Evolutionary conservation across 192 early-diverging fungal species (phyloP).

Genomic region (Podila epicladia): DNA sequence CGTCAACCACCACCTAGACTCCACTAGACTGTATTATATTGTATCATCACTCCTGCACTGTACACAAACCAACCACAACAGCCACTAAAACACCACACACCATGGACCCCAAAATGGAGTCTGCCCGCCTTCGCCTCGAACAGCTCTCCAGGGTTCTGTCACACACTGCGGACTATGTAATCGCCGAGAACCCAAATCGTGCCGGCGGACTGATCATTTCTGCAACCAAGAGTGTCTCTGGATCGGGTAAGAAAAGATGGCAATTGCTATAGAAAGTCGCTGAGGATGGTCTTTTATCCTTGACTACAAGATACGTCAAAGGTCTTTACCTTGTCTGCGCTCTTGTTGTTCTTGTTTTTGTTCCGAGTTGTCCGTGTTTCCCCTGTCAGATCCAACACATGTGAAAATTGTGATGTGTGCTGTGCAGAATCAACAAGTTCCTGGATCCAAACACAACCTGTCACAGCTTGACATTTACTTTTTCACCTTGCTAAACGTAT

Average conservation of each 20-base stretch:
- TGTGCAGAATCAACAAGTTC: too few species aligned
- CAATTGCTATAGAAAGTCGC: too few species aligned
- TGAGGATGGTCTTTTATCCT: too few species aligned
- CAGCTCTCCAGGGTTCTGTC: conserved; percentile 44
- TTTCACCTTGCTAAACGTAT: background rate
- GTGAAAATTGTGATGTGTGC: background rate
- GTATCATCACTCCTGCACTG: background rate
- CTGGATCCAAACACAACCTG: background rate
- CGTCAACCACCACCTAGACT: background rate
- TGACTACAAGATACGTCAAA: too few species aligned
- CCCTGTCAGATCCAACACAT: background rate
- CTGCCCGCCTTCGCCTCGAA: conserved; percentile 41
- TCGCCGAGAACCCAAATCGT: conserved; percentile 39
- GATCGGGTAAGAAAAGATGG: conserved; percentile 11
- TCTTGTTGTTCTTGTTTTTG: background rate
- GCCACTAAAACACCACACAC: background rate
- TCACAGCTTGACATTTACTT: background rate
- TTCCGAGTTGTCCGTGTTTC: background rate
- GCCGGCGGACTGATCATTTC: conserved; percentile 44
- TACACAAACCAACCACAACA: too few species aligned
- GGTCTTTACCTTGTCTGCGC: background rate
- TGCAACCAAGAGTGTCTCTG: conserved; percentile 25
- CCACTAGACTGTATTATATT: background rate
- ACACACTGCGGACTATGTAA: conserved; percentile 50
- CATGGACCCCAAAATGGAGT: conserved; percentile 42